Evolutionary conservation across 1,284 basidiomycete genomes (phyloP), one percentile per base, ranked within the genome.

Genomic region (Acaromyces ingoldii): DNA sequence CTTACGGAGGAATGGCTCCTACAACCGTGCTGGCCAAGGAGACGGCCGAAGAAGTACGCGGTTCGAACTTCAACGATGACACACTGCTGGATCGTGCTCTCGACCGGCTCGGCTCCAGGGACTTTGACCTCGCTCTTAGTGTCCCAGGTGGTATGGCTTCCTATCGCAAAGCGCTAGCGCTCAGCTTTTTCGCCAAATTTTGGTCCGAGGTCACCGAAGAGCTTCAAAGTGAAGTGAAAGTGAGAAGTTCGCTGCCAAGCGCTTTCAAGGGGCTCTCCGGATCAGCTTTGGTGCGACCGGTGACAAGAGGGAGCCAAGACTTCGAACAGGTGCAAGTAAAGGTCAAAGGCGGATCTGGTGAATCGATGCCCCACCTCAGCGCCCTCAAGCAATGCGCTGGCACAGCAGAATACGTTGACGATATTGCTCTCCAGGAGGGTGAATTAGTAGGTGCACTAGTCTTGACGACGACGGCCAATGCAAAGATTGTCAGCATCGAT

Each of bases 121-220:
- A 77, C 42, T 75, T 76, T 52, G 61, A 65, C 30, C 57, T 77
- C 0, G 64, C 67, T 1, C 76, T 55, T 58, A 58, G 63, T 26
- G 76, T 77, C 3, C 76, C 76, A 2, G 76, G 76, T 40, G 76
- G 76, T 3, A 77, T 77, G 76, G 63, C 76, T 6, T 47, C 68
- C 21, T 77, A 72, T 55, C 73, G 76, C 15, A 72, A 74, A 31
- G 70, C 67, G 6, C 68, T 77, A 13, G 65, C 72, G 11, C 63
- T 76, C 29, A 74, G 75, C 9, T 77, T 77, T 62, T 51, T 77
- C 47, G 70, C 67, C 19, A 70, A 72, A 19, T 77, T 76, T 60
- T 76, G 70, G 62, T 51, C 62, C 31, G 56, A 67, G 6, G 66
- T 75, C 43, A 56, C 66, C 15, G 51, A 57, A 3, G 40, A 58